These are phyloP conservation scores for Raphanus hybrid DNA, from an alignment of 441 rosid species.

Conservation along the genomic window DNA sequence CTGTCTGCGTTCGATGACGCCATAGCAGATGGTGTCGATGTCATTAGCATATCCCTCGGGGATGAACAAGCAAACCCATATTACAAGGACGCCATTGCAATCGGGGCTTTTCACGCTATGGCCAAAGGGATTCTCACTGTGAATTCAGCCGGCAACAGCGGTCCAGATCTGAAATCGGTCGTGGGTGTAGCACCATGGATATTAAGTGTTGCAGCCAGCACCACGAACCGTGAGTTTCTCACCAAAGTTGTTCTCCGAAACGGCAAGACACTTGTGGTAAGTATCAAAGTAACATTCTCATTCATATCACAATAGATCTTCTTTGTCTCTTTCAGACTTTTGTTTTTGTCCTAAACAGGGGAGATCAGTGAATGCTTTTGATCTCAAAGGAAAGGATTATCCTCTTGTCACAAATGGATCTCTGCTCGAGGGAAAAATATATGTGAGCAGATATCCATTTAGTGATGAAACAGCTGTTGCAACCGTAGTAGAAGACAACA, in stretches of 20 bases:
- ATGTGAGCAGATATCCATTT: not conserved
- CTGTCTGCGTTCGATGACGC: too few species aligned
- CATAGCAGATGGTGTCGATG: not conserved
- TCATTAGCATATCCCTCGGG: not conserved
- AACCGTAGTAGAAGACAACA: not conserved
- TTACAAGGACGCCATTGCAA: not conserved
- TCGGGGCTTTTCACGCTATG: slow-evolving; percentile 6
- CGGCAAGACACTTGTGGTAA: not conserved
- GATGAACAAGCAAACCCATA: not conserved
- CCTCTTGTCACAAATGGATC: slow-evolving; percentile 41
- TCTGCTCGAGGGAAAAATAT: slow-evolving; percentile 7
- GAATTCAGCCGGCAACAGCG: not conserved
- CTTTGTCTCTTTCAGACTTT: not conserved
- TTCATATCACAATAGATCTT: not conserved
- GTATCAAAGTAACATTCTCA: not conserved
- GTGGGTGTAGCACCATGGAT: not conserved
- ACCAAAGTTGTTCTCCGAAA: not conserved
- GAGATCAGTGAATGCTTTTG: slow-evolving; percentile 48
- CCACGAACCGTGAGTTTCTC: not conserved
- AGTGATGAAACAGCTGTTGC: not conserved
- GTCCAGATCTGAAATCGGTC: not conserved
- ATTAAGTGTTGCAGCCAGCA: not conserved
- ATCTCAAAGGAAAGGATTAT: slow-evolving; percentile 34
- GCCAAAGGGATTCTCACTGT: slow-evolving; percentile 2
- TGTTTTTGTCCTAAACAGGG: slow-evolving; percentile 44